phyloP scores from a whole-genome alignment of 495 filamentous ascomycete genomes.

The Pyrenopolyporus hunteri region DNA sequence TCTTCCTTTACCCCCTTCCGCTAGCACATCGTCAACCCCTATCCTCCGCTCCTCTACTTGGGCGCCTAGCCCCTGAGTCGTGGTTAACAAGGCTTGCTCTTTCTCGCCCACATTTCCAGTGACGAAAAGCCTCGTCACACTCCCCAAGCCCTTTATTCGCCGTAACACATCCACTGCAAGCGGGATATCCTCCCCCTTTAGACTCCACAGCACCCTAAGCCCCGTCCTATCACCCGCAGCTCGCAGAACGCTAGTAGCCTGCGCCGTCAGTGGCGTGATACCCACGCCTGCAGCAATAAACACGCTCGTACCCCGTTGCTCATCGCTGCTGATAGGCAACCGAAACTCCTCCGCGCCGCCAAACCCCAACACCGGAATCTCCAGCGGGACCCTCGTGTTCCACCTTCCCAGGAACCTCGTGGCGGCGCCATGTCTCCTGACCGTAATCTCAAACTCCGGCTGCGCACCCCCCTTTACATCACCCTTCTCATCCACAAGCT shows the following conservation, averaged over 20 bases:
- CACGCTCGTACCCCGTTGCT: conserved; percentile 36
- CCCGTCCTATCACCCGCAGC: conserved; percentile 31
- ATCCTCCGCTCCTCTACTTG: conserved; percentile 59
- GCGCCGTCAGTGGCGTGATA: conserved; percentile 77
- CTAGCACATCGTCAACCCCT: conserved; percentile 58
- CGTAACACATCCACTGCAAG: conserved; percentile 66
- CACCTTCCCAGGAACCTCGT: conserved; percentile 69
- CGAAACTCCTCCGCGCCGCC: conserved; percentile 63
- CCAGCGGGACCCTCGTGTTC: conserved; percentile 57
- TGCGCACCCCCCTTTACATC: conserved; percentile 4
- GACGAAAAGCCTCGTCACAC: conserved; percentile 63
- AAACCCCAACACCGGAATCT: conserved; percentile 72
- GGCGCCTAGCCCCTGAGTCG: conserved; percentile 47
- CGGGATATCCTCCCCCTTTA: conserved; percentile 64
- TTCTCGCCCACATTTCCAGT: conserved; percentile 54
- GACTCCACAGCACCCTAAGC: conserved; percentile 69
- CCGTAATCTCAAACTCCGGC: conserved; percentile 71
- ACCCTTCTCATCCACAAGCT: conserved; percentile 32
- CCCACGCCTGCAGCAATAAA: conserved; percentile 82
- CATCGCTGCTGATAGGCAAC: conserved; percentile 32
- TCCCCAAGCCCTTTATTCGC: conserved; percentile 56
- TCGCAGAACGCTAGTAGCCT: conserved; percentile 55
- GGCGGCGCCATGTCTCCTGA: conserved; percentile 68
- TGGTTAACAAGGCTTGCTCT: conserved; percentile 27
- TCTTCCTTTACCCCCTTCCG: conserved; percentile 40